Evolutionary conservation across 495 filamentous ascomycete species (phyloP), one percentile per base, ranked within the genome.

Genomic region (Lasiosphaeria ovina): DNA sequence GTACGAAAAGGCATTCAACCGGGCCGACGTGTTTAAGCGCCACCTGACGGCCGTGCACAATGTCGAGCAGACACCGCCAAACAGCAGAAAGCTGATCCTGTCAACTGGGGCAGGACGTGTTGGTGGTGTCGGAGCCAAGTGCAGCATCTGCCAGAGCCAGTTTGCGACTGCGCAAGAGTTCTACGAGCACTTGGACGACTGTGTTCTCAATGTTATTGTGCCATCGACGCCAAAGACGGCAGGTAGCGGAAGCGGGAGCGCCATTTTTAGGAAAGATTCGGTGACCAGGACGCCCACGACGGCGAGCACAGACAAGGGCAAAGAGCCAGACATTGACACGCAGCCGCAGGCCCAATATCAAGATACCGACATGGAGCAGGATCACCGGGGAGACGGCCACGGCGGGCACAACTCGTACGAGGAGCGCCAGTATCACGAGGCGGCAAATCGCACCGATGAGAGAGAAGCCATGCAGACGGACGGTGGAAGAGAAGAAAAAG

Each of bases 171-270:
- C 94, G 33, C 94, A 98, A 71, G 93, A 98, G 65, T 97, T 98
- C 76, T 98, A 98, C 72, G 94, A 98, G 77, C 94, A 98, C 80
- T 74, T 98, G 64, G 94, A 98, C 69, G 94, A 98, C 75, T 98
- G 94, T 70, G 95, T 98, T 35, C 83, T 98, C 40, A 91, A 92
- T 59, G 91, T 97, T 42, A 96, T 99, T 54, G 94, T 97, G 63
- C 92, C 96, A 66, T 76, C 91, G 81, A 59, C 87, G 85, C 81
- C 86, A 79, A 76, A 87, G 80, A 64, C 69, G 3, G 62, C 61
- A 8, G 64, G 63, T n/a, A 64, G 62, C 52, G 57, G 38, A 3
- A 62, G 64, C 42, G 67, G 65, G 14, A 71, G 61, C 31, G 48
- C 57, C 3, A 62, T 45, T 47, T 42, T 55, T 24, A 67, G 68